Percentiles rank a stretch among this genome's conserved stretches.
Evolutionary conservation across 2,329 filamentous ascomycete genomes (phyloP).

Genomic region (Aspergillus fructus): DNA sequence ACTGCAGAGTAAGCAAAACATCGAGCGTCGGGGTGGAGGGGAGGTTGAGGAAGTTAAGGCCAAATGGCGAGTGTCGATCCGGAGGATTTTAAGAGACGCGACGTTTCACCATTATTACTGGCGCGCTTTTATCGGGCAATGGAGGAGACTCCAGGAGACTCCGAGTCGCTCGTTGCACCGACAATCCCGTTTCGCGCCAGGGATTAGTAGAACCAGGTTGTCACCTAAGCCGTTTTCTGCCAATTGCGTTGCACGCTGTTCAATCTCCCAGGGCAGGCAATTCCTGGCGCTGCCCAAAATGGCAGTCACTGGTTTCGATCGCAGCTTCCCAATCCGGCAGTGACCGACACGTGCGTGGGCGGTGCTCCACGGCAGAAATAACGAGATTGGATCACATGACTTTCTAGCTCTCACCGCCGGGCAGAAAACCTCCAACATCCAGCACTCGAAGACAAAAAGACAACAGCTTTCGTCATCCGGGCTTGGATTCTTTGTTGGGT

Average conservation of each 20-base stretch:
- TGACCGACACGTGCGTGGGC: background rate
- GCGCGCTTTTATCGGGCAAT: too few species aligned
- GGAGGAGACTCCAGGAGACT: too few species aligned
- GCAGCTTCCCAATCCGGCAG: background rate
- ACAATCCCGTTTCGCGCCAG: too few species aligned
- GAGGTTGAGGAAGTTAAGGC: slow-evolving; percentile 5
- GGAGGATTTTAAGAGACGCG: background rate
- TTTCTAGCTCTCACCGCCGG: background rate
- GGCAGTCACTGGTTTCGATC: background rate
- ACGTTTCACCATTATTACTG: slow-evolving; percentile 9
- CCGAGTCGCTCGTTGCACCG: too few species aligned
- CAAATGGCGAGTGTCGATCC: slow-evolving; percentile 16
- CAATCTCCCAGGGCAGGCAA: too few species aligned
- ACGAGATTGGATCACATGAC: background rate
- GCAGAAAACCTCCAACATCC: slow-evolving; percentile 5
- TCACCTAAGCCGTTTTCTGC: background rate
- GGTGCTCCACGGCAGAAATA: background rate
- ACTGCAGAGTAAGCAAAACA: background rate
- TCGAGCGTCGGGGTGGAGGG: background rate
- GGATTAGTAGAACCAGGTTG: background rate
- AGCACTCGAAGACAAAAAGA: background rate
- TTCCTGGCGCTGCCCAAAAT: too few species aligned
- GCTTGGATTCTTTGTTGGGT: background rate
- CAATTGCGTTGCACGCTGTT: background rate
- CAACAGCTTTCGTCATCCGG: background rate